Conservation (phyloP, 2,329 filamentous ascomycete genomes). For the Venturia nashicola region DNA sequence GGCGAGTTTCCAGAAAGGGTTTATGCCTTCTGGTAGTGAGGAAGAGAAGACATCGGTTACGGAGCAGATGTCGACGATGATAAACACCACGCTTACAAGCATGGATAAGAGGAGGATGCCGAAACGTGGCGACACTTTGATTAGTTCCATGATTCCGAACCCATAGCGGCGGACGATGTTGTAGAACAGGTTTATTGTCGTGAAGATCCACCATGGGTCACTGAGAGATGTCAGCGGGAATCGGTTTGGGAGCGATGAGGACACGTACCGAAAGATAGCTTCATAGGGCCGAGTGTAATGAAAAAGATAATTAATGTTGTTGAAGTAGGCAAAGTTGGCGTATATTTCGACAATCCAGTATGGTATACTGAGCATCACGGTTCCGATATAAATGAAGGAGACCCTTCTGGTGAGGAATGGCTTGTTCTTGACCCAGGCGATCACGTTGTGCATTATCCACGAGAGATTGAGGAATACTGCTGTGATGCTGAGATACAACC, state of each 20-base stretch:
- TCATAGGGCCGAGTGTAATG: slow-evolving; percentile 45
- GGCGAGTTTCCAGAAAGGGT: slow-evolving; percentile 53
- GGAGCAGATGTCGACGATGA: slow-evolving; percentile 47
- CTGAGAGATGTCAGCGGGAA: not conserved
- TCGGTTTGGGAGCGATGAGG: slow-evolving; percentile 15
- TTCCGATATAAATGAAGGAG: slow-evolving; percentile 45
- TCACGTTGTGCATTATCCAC: slow-evolving; percentile 53
- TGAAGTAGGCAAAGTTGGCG: slow-evolving; percentile 54
- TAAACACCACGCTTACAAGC: slow-evolving; percentile 47
- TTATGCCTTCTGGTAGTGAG: slow-evolving; percentile 39
- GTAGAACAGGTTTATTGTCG: slow-evolving; percentile 46
- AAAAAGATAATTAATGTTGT: slow-evolving; percentile 42
- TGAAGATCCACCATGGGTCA: slow-evolving; percentile 59
- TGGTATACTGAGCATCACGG: slow-evolving; percentile 45
- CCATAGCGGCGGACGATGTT: slow-evolving; percentile 52
- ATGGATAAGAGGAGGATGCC: slow-evolving; percentile 50
- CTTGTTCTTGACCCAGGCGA: slow-evolving; percentile 55
- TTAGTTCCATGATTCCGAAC: slow-evolving; percentile 43
- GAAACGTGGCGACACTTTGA: slow-evolving; percentile 51
- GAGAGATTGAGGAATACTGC: slow-evolving; percentile 50
- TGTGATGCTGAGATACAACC: slow-evolving; percentile 51
- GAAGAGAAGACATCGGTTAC: slow-evolving; percentile 39
- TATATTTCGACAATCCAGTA: slow-evolving; percentile 56
- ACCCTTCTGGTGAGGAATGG: slow-evolving; percentile 42
- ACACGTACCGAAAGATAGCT: slow-evolving; percentile 35